A percentile compares a stretch with the other conserved stretches of the same genome.
Conservation (phyloP, 1,284 basidiomycete genomes). For the Malassezia dermatis region DNA sequence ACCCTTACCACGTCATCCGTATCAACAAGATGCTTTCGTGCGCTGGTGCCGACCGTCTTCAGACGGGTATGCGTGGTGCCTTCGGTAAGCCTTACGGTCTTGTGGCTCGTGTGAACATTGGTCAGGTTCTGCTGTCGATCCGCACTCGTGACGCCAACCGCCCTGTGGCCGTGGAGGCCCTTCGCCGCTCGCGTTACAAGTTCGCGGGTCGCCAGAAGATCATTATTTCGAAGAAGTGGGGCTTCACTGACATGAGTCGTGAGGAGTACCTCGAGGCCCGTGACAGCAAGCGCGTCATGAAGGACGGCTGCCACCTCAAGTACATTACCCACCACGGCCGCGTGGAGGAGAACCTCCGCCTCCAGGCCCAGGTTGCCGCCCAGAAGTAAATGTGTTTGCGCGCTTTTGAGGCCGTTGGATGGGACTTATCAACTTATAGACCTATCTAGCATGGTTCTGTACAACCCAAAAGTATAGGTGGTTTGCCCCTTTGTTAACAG, state of each 20-base stretch:
- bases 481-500: neutral
- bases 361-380: slow-evolving; percentile 43
- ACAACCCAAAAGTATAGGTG: neutral
- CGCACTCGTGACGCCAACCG: slow-evolving; percentile 83
- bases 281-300: slow-evolving; percentile 55
- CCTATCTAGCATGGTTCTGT: neutral
- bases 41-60: slow-evolving; percentile 88
- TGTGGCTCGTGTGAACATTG: slow-evolving; percentile 89
- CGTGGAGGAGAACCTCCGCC: slow-evolving; percentile 41
- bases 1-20: slow-evolving; percentile 96
- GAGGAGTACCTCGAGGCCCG: slow-evolving; percentile 80
- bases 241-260: slow-evolving; percentile 89
- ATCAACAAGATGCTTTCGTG: slow-evolving; percentile 99
- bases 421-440: neutral
- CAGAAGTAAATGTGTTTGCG: slow-evolving; percentile 33
- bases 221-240: slow-evolving; percentile 62
- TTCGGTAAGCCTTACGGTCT: slow-evolving; percentile 99
- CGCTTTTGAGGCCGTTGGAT: neutral
- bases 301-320: slow-evolving; percentile 46
- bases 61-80: slow-evolving; percentile 98
- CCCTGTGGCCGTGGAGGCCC: slow-evolving; percentile 84
- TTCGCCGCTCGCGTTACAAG: slow-evolving; percentile 78
- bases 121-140: slow-evolving; percentile 91
- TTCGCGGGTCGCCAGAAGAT: slow-evolving; percentile 99
- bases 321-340: slow-evolving; percentile 46